Conservation (phyloP, 164 flowering plant species). For the Amborella trichopoda region DNA sequence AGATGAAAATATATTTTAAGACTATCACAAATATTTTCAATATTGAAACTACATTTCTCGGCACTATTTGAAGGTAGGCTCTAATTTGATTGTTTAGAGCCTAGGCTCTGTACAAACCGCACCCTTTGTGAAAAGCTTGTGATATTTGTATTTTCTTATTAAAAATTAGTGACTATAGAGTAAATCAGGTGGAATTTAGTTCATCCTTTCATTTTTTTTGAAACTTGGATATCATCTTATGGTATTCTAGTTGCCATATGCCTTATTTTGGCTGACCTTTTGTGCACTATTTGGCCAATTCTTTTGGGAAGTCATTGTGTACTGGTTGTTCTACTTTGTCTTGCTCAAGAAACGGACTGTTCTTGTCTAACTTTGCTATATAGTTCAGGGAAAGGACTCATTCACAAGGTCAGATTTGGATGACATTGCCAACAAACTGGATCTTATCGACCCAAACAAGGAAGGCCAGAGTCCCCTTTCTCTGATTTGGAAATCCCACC, state of each 20-base stretch:
- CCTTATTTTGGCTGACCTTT: neutral
- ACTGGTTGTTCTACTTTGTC: neutral
- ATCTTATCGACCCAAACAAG: constrained; percentile 36
- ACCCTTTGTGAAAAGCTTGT: no score
- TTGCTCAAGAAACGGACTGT: neutral
- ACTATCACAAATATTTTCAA: no score
- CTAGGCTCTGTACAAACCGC: no score
- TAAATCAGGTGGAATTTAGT: no score
- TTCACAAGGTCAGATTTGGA: constrained; percentile 59
- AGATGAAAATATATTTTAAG: no score
- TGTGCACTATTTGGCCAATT: neutral
- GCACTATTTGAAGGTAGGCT: no score
- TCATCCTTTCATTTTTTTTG: neutral
- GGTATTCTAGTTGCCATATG: neutral
- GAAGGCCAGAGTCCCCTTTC: constrained; percentile 50
- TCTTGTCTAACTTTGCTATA: neutral
- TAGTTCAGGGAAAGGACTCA: constrained; percentile 47
- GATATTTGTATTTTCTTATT: no score
- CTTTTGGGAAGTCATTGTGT: neutral
- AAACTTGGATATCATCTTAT: neutral
- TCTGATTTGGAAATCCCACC: constrained; percentile 71
- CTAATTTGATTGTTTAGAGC: no score
- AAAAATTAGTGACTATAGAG: no score
- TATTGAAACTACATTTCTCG: no score
- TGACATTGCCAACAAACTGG: constrained; percentile 44